Percentiles rank a stretch among this genome's conserved stretches.
Evolutionary conservation across 2,329 filamentous ascomycete species (phyloP).

Genomic region (Davidsoniella eucalypti): DNA sequence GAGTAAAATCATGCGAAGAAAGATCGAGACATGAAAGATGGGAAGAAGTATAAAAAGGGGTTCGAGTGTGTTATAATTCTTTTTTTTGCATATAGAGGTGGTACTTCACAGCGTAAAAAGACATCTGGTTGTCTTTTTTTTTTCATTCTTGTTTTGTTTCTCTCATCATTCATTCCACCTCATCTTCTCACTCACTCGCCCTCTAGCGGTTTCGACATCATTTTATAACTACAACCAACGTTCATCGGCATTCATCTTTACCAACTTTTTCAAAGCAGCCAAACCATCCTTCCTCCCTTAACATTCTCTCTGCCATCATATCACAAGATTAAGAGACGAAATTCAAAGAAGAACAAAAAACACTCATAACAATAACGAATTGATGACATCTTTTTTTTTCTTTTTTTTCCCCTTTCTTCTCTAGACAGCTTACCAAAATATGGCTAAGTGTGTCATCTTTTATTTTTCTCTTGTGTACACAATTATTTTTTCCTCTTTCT

Average conservation of each 20-base stretch:
- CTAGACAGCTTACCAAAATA: neutral
- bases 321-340: too few relatives aligned
- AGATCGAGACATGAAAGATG: too few relatives aligned
- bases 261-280: too few relatives aligned
- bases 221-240: too few relatives aligned
- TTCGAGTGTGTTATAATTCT: neutral
- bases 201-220: too few relatives aligned
- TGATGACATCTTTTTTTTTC: neutral
- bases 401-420: conserved; percentile 1
- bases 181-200: conserved; percentile 1
- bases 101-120: neutral
- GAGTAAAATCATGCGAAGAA: conserved; percentile 15
- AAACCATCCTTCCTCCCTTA: too few relatives aligned
- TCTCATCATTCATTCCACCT: neutral
- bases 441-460: neutral
- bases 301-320: too few relatives aligned
- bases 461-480: neutral
- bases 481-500: neutral
- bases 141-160: neutral
- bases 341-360: too few relatives aligned
- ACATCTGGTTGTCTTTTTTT: neutral
- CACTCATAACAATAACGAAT: neutral
- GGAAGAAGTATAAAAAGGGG: neutral
- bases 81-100: neutral
- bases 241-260: too few relatives aligned